Percentiles rank a stretch among this genome's conserved stretches.
Conservation (phyloP, 2,329 filamentous ascomycete species). For the Epichloe aotearoae region DNA sequence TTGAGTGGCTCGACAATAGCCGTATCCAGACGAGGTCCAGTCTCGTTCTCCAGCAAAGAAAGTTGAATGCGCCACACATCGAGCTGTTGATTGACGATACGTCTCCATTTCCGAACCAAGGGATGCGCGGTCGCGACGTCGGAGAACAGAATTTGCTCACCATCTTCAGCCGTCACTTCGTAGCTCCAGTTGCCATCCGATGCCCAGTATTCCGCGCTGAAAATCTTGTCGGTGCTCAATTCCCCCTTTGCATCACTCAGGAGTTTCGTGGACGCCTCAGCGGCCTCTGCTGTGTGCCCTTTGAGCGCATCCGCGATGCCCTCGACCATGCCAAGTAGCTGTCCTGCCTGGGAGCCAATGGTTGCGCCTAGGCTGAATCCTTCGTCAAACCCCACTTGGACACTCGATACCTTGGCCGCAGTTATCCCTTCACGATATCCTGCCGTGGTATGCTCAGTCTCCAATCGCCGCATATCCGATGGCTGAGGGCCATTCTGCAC, state of each 20-base stretch:
- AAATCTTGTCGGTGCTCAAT: slow-evolving; percentile 47
- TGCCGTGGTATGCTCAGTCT: slow-evolving; percentile 64
- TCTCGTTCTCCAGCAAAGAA: slow-evolving; percentile 21
- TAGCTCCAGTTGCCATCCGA: slow-evolving; percentile 61
- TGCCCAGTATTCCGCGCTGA: slow-evolving; percentile 53
- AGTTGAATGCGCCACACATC: slow-evolving; percentile 21
- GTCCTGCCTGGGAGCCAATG: slow-evolving; percentile 61
- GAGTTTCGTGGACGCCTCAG: slow-evolving; percentile 17
- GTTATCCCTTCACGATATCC: slow-evolving; percentile 86
- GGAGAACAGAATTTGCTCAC: slow-evolving; percentile 37
- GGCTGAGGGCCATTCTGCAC: slow-evolving; percentile 22
- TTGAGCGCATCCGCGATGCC: slow-evolving; percentile 44
- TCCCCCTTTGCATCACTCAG: slow-evolving; percentile 41
- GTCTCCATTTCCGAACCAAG: slow-evolving; percentile 48
- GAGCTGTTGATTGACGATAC: slow-evolving; percentile 18
- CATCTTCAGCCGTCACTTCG: slow-evolving; percentile 28
- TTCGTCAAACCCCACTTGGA: slow-evolving; percentile 85
- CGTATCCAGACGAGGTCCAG: slow-evolving; percentile 14
- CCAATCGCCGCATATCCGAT: slow-evolving; percentile 60
- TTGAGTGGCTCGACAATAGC: slow-evolving; percentile 16
- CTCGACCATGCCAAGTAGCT: slow-evolving; percentile 64
- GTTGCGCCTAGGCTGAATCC: slow-evolving; percentile 76
- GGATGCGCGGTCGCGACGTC: slow-evolving; percentile 58
- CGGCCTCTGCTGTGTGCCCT: slow-evolving; percentile 12
- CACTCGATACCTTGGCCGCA: slow-evolving; percentile 56